Evolutionary conservation across 768 basidiomycete species (phyloP), one percentile per base, ranked within the genome.

Genomic region (Udeniomyces megalosporus): DNA sequence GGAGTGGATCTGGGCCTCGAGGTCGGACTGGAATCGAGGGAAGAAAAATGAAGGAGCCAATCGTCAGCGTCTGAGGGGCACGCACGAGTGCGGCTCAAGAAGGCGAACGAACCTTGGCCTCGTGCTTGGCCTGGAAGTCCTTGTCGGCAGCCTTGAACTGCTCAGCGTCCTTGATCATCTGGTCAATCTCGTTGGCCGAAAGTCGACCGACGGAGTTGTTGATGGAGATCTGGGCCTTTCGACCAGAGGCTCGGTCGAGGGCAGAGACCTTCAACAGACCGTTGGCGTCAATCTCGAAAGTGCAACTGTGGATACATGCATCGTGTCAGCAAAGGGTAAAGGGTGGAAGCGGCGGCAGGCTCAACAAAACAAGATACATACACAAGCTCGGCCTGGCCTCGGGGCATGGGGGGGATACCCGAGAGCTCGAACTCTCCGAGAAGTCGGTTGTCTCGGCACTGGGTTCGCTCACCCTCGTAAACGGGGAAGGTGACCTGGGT

Each of bases 91-190:
- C 2, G 49, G 31, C 20, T 11, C 26, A 24, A 29, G 10, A 50
- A 50, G 7, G 49, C 8, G 20, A 69, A 28, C 49, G n/a, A 15
- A 50, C 49, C 77, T 92, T 95, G 67, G 95, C 91, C 77, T 97
- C 92, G 74, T 99, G 95, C 68, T 87, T 87, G 60, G 92, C 85
- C 66, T 89, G 88, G 82, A 93, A 97, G 75, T 97, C 95, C 79
- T 91, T 95, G 81, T 90, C 87, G 29, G 86, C 88, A 73, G 83
- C 82, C 80, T 91, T 92, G 82, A 82, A 95, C 75, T 91, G 88
- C 76, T 97, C 93, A 58, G 95, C 89, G 72, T 97, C 93, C 80
- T 92, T 91, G 80, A 97, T 95, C 95, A 97, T 97, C 78, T 97
- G 92, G 72, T 96, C 92, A 67, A 99, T 99, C 81, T 99, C 95